Evolutionary conservation across 768 basidiomycete genomes (phyloP), one percentile per base, ranked within the genome.

Genomic region (Boletus reticulatus): DNA sequence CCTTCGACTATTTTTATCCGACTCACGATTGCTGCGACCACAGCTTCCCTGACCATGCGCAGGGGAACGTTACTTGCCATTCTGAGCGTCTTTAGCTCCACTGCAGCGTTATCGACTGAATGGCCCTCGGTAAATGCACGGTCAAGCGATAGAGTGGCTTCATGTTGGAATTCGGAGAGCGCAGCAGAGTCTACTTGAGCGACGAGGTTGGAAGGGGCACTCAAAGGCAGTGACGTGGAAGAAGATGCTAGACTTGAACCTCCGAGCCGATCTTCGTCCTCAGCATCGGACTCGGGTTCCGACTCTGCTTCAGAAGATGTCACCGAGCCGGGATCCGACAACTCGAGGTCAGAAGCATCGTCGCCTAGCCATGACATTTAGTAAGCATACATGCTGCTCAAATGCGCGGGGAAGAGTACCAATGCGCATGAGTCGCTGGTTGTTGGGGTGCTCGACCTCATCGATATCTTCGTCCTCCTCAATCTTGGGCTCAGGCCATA

Each of bases 41-140:
- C 92, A 16, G 89, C 89, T 71, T 94, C 89, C 49, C 90, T 80
- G 16, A 97, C 94, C 48, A 85, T 79, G n/a, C 80, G 81, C 19
- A 97, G 79, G 12, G 91, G 83, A 27, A 98, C 96, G 64, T 98
- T 98, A 65, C 88, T 91, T 36, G 94, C 93, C 92, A 98, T 96
- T 47, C 95, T 89, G 43, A 99, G 81, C 43, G 96, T 97, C 75
- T 96, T 94, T 56, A 98, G 80, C 69, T 98, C 96, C 58, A 98
- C 89, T 1, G 91, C 80, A 2, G 94, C 94, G 70, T 97, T 94
- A 62, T 96, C 93, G 44, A 96, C 87, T 12, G 87, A 88, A 74
- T 97, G 94, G 3, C 82, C 87, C 72, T 99, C 96, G 10, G 85
- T 80, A 70, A 96, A 95, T 24, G 95, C 95, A 56, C 96, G 88